Evolutionary conservation across 148 eudicot species (phyloP), one percentile per base, ranked within the genome.

Genomic region (Spergularia bocconei): DNA sequence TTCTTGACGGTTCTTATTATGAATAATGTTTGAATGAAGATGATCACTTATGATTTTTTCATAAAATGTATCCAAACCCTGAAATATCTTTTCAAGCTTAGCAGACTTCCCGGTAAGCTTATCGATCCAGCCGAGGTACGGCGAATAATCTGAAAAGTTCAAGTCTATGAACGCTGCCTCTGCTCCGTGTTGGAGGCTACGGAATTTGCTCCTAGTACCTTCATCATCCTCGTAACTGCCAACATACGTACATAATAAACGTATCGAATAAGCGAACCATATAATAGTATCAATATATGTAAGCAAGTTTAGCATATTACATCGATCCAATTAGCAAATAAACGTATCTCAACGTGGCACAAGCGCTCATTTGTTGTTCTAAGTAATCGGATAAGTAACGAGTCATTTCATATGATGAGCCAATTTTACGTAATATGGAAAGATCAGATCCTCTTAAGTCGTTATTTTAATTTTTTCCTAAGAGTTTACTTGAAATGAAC

Each of bases 41-140:
- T 78, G 79, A 2, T 82, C 81, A 38, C 74, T 33, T 21, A 82
- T 78, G 9, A 82, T 63, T 39, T 82, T 68, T 50, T 78, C 54
- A 70, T 70, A 82, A 57, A 78, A 72, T 0, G 13, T 14, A 41
- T 77, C 80, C 76, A 81, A 55, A 10, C 67, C 77, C 6, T 57
- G 63, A 13, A 73, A 78, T 1, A 23, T 33, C 33, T 20, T 74
- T 13, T 81, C 70, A 41, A 77, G 73, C 51, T 80, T 61, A 15
- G 73, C 9, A 9, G 41, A 53, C 6, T n/a, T 10, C 15, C 77
- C 77, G 0, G n/a, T 55, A 8, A 81, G 39, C 20, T 23, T 72
- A 68, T 81, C 84, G n/a, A 77, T 38, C 80, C 84, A 81, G 1
- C 80, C 75, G 53, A 39, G 8, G 8, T 0, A 59, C 19, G 84